A percentile compares a stretch with the other conserved stretches of the same genome.
Evolutionary conservation across 2,329 filamentous ascomycete genomes (phyloP).

Genomic region (Venturia pyrina): DNA sequence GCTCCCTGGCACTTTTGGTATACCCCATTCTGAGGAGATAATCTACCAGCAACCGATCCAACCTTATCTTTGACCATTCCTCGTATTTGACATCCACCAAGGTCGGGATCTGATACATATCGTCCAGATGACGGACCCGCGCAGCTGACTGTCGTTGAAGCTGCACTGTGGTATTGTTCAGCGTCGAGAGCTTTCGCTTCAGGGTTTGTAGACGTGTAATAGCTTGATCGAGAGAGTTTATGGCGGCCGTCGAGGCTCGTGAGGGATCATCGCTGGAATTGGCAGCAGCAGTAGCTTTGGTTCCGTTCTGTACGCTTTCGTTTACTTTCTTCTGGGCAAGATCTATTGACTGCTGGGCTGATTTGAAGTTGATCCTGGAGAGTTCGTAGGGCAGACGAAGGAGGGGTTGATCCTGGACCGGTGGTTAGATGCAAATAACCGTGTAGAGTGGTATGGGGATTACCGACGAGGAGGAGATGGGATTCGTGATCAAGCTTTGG

Average conservation of each 20-base stretch:
- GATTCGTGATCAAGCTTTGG: constrained; percentile 64
- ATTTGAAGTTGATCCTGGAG: constrained; percentile 87
- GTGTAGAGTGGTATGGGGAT: not conserved
- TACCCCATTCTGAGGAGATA: constrained; percentile 82
- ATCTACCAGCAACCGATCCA: constrained; percentile 84
- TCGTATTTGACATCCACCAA: constrained; percentile 92
- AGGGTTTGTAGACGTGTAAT: constrained; percentile 73
- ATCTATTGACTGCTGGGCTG: constrained; percentile 66
- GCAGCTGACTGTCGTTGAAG: constrained; percentile 28
- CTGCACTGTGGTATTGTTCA: constrained; percentile 44
- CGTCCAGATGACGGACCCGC: constrained; percentile 69
- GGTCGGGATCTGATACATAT: constrained; percentile 68
- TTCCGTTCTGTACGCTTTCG: constrained; percentile 42
- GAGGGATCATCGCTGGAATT: constrained; percentile 18
- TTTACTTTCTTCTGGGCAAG: constrained; percentile 56
- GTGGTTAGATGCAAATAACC: not conserved
- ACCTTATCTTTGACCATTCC: constrained; percentile 68
- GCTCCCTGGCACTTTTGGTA: constrained; percentile 60
- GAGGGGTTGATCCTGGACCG: constrained; percentile 73
- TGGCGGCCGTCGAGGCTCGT: constrained; percentile 50
- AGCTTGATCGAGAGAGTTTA: constrained; percentile 75
- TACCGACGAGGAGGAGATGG: constrained; percentile 59
- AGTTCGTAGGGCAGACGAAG: constrained; percentile 89
- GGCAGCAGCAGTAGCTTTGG: constrained; percentile 55
- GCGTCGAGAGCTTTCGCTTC: constrained; percentile 72